Evolutionary conservation across 2,329 filamentous ascomycete species (phyloP), one percentile per base, ranked within the genome.

Genomic region (Pseudogymnoascus sp.): DNA sequence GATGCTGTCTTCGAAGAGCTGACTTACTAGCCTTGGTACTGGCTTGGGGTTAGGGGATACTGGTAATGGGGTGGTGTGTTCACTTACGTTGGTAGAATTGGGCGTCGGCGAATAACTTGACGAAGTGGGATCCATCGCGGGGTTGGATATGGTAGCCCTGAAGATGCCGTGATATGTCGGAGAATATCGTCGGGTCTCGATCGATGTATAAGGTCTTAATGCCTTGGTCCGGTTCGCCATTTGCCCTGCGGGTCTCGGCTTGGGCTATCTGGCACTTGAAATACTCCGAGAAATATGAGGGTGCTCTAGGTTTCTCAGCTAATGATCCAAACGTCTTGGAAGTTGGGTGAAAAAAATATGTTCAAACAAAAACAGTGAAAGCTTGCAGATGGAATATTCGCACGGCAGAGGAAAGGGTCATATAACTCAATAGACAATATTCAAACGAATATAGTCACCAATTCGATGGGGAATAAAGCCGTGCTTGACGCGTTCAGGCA

Each of bases 241-340:
- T 77, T 41, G 74, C 74, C 61, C 84, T 79, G 62, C 81, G 80
- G 54, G 82, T 79, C 63, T 85, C 81, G 57, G 82, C 86, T 66
- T 79, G 76, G 62, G 83, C 81, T 39, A 97, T 75, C 75, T 97
- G 92, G 68, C 90, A 89, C 67, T 86, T 81, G 74, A 97, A 97
- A 77, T 94, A 97, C 67, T 91, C 88, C 18, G 93, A 96, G 76
- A 97, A 97, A 74, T 97, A 97, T 58, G 92, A 97, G 62, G 93
- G 93, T 70, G 91, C 93, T 96, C 76, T 78, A 77, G 71, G 73
- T 75, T 70, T 76, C 71, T 84, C 74, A 84, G 78, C 69, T 58
- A 30, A 6, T 5, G 18, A 37, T 35, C 30, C 28, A 58, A 12
- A 58, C 32, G 35, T 1, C 8, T 11, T 22, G 4, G 54, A 28